Base-by-base conservation (phyloP, 371 early-diverging fungal species). In the Mortierella sp. region DNA sequence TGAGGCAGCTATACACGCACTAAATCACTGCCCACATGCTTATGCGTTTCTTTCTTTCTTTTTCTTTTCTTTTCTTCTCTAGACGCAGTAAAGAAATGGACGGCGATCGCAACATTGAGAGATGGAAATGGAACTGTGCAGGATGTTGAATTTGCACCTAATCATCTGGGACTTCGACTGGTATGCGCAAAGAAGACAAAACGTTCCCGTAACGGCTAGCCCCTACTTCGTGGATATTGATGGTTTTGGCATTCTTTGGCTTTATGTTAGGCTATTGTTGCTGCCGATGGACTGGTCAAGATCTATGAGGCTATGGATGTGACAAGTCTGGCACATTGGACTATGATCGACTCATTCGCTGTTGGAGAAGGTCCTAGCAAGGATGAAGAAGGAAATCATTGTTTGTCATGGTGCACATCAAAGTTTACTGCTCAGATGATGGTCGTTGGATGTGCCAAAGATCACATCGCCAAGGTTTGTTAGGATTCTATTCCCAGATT, bases 301-400 rank as follows among this genome's bases (percentile, higher is more conserved):
- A 91, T 98, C 54, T 97, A 96, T 70, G 95, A 97, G 80, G 94
- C 95, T 1, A 80, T 90, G 65, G 95, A 96, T 54, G 89, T 92
- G 1, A 86, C 92, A 11, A 93, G 93, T 52, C 70, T 96, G 24
- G 78, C 86, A 9, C 86, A 90, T 58, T 97, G 96, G 97, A 87
- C 92, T 6, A 85, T 92, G 62, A 89, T 90, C 83, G 93, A 86
- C 28, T 87, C 89, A 39, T 87, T 94, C 30, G 85, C 86, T 31
- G 78, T 81, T 2, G 67, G 78, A 14, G 64, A 63, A 39, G 70
- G 79, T 9, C 67, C 72, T 4, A 70, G 61, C 17, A 80, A 82
- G 31, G 89, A 88, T 56, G 85, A 82, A 0, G 88, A 87, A 49
- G 88, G 89, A 51, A 84, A 85, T 7, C 90, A 87, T 58, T 93